A percentile compares a stretch with the other conserved stretches of the same genome.
Evolutionary conservation across 225 moss, liverwort and hornwort species (phyloP).

Genomic region (Sphagnum contortum): DNA sequence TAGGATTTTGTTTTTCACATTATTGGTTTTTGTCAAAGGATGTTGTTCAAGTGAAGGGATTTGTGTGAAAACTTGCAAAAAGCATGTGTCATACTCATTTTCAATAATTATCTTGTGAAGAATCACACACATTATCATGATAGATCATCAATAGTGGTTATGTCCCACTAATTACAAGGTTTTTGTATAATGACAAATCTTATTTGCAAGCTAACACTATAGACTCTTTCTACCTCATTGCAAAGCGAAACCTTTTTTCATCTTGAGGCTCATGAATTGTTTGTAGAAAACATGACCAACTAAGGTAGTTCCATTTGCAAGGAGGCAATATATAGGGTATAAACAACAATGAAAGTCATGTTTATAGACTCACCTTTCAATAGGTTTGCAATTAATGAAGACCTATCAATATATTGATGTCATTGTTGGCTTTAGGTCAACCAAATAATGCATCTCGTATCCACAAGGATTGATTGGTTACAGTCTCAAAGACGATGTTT

Average conservation of each 20-base stretch:
- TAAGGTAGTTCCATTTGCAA: neutral
- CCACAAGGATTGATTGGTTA: constrained; percentile 1
- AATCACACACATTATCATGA: too few relatives aligned
- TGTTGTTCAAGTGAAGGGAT: too few relatives aligned
- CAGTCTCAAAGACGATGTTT: neutral
- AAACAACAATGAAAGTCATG: neutral
- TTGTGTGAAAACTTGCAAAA: too few relatives aligned
- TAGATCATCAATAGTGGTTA: too few relatives aligned
- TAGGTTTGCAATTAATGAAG: neutral
- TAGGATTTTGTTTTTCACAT: too few relatives aligned
- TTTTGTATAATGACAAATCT: too few relatives aligned
- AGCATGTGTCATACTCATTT: too few relatives aligned
- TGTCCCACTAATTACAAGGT: too few relatives aligned
- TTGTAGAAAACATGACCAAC: constrained; percentile 1
- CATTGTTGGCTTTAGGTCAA: neutral
- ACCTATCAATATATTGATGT: constrained; percentile 4
- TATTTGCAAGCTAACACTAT: too few relatives aligned
- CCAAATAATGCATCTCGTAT: neutral
- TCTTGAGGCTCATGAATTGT: neutral
- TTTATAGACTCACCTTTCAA: neutral
- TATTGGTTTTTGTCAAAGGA: too few relatives aligned
- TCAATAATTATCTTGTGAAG: too few relatives aligned
- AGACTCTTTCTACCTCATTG: too few relatives aligned
- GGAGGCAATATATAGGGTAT: neutral
- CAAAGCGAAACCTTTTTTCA: neutral